Conservation (phyloP, 768 basidiomycete genomes). For the Lyophyllum atratum region DNA sequence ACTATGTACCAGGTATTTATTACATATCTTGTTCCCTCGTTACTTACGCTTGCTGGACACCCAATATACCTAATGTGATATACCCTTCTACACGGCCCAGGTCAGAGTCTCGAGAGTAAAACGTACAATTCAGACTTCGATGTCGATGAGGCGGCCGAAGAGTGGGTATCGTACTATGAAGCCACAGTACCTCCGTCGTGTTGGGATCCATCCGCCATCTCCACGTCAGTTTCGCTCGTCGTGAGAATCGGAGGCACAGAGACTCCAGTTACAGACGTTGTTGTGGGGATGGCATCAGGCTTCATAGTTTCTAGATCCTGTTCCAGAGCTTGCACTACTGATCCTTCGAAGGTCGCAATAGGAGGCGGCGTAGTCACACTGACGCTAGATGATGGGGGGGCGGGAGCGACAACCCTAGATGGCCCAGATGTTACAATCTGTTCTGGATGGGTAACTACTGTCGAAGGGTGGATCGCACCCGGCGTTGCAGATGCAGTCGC, state of each 20-base stretch:
- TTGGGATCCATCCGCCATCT: slow-evolving; percentile 17
- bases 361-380: slow-evolving; percentile 14
- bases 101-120: neutral
- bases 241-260: slow-evolving; percentile 7
- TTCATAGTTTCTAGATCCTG: slow-evolving; percentile 14
- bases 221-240: slow-evolving; percentile 16
- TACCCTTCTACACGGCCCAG: slow-evolving; percentile 14
- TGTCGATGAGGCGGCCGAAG: neutral
- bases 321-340: slow-evolving; percentile 8
- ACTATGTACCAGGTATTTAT: slow-evolving; percentile 29
- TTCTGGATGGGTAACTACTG: slow-evolving; percentile 4
- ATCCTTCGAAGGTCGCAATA: slow-evolving; percentile 10
- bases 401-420: slow-evolving; percentile 10
- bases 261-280: neutral
- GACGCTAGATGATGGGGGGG: slow-evolving; percentile 2
- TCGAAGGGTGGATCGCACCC: slow-evolving; percentile 10
- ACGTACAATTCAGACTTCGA: slow-evolving; percentile 4
- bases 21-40: slow-evolving; percentile 34
- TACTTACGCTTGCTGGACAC: slow-evolving; percentile 22
- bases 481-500: slow-evolving; percentile 9
- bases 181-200: neutral
- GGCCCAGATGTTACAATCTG: slow-evolving; percentile 3
- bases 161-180: slow-evolving; percentile 7
- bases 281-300: slow-evolving; percentile 1
- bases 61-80: slow-evolving; percentile 17